Evolutionary conservation across 371 early-diverging fungal genomes (phyloP).

Genomic region (Mortierella sp.): DNA sequence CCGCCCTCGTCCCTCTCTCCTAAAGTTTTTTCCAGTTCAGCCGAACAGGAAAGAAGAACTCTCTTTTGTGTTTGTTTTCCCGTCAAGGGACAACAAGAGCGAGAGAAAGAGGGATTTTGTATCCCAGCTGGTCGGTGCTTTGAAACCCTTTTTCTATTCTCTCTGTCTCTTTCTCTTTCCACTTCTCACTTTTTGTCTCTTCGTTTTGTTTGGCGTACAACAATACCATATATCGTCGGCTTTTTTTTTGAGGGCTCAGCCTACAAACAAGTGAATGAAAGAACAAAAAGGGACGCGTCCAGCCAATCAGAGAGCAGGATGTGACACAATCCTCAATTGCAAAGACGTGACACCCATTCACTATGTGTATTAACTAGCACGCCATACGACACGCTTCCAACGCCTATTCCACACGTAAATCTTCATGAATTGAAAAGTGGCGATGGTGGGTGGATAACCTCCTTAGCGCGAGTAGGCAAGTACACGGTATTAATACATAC

Average conservation of each 20-base stretch:
- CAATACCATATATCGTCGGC: neutral
- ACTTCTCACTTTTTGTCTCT: neutral
- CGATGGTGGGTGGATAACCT: neutral
- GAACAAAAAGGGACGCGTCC: neutral
- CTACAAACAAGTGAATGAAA: neutral
- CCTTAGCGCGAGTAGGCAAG: neutral
- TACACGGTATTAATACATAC: neutral
- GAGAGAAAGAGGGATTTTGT: neutral
- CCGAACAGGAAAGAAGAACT: neutral
- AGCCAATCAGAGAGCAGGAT: constrained; percentile 5
- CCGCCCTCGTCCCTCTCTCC: neutral
- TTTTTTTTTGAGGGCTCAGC: neutral
- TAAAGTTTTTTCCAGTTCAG: neutral
- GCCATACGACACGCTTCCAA: neutral
- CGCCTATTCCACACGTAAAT: neutral
- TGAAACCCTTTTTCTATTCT: neutral
- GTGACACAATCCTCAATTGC: neutral
- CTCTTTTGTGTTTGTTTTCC: neutral
- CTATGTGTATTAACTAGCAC: neutral
- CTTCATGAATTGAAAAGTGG: neutral
- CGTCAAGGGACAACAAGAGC: neutral
- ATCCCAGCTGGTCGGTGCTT: constrained; percentile 7
- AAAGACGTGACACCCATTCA: neutral
- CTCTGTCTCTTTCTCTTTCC: neutral
- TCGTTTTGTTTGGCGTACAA: neutral